phyloP scores from a whole-genome alignment of 352 stramenopile genomes.

The Phytopythium sindhum region DNA sequence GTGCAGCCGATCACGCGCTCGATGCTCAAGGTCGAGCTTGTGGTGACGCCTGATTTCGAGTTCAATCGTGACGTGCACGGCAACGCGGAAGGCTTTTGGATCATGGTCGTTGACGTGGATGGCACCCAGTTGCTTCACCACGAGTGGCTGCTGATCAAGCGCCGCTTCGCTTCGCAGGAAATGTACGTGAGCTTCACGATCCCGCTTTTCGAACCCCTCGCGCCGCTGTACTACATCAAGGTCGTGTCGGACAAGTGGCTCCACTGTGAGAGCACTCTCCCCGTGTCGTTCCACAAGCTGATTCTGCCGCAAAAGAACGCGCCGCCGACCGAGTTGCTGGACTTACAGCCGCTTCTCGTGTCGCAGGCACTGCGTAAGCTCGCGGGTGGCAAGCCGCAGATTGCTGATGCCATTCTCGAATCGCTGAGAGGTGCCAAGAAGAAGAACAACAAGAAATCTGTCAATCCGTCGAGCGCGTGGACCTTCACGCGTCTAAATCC shows the following conservation, averaged over 20 bases:
- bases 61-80: constrained; percentile 97
- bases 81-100: constrained; percentile 95
- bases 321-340: constrained; percentile 96
- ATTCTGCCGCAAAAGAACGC: constrained; percentile 98
- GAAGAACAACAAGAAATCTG: constrained; percentile 27
- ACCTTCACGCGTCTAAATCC: constrained; percentile 96
- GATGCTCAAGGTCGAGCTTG: constrained; percentile 96
- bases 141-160: constrained; percentile 95
- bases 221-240: constrained; percentile 98
- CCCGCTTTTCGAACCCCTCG: constrained; percentile 96
- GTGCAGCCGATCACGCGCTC: constrained; percentile 98
- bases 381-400: constrained; percentile 53
- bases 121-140: constrained; percentile 98
- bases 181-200: constrained; percentile 94
- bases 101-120: constrained; percentile 99
- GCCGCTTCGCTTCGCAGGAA: constrained; percentile 75
- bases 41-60: constrained; percentile 96
- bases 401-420: constrained; percentile 50
- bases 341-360: constrained; percentile 96
- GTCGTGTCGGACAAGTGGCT: constrained; percentile 98
- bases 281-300: constrained; percentile 98
- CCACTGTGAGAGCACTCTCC: constrained; percentile 94
- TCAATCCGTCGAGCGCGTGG: constrained; percentile 46
- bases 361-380: constrained; percentile 82
- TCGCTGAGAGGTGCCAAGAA: constrained; percentile 11